These are phyloP conservation scores for Leptomonas pyrrhocoris DNA, from an alignment of 208 protist species.

Conservation along the genomic window DNA sequence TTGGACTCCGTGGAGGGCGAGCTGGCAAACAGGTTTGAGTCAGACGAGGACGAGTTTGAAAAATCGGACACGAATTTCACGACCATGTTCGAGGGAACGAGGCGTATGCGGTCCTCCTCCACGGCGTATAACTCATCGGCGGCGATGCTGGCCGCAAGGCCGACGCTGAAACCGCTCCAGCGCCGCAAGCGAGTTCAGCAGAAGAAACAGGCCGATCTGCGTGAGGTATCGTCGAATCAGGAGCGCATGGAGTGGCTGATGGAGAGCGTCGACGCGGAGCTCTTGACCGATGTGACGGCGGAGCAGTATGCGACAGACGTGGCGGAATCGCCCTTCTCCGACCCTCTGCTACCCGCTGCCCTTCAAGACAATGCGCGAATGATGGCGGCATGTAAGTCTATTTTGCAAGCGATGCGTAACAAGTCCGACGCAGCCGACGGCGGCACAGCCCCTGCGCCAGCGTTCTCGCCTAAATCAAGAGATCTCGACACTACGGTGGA, in stretches of 20 bases:
- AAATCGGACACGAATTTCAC: neutral
- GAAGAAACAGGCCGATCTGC: slow-evolving; percentile 13
- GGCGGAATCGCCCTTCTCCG: neutral
- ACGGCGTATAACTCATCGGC: neutral
- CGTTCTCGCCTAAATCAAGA: neutral
- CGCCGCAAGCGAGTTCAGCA: slow-evolving; percentile 3
- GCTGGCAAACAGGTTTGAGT: slow-evolving; percentile 14
- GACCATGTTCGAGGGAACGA: neutral
- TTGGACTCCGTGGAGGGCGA: slow-evolving; percentile 22
- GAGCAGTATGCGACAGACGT: neutral
- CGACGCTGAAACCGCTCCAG: slow-evolving; percentile 12
- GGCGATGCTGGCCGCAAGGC: neutral
- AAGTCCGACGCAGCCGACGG: neutral
- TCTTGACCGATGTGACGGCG: slow-evolving; percentile 31
- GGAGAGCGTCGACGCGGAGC: slow-evolving; percentile 51
- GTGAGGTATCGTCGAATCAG: slow-evolving; percentile 43
- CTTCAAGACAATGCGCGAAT: neutral
- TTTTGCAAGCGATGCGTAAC: neutral
- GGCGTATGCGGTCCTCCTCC: slow-evolving; percentile 1
- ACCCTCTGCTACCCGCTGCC: neutral
- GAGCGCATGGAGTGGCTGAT: slow-evolving; percentile 62
- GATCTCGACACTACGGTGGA: neutral
- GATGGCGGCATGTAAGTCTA: too few species aligned
- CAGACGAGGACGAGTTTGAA: neutral
- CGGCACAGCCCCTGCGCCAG: neutral